Evolutionary conservation across 805 yeast species (phyloP).

Genomic region (Saccharomycopsis fodiens): DNA sequence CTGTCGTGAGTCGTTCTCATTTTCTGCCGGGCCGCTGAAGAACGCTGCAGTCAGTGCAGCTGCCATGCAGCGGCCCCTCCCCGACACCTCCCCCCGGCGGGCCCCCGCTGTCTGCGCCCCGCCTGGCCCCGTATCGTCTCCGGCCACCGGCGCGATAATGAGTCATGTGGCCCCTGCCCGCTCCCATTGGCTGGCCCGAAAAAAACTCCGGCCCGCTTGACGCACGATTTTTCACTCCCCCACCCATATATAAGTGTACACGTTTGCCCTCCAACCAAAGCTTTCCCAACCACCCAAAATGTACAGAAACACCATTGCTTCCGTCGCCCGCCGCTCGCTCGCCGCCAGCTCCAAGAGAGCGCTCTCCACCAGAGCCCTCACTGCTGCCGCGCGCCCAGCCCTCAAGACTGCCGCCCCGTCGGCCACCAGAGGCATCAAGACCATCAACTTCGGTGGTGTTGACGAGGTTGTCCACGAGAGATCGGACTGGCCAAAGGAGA

Average conservation of each 20-base stretch:
- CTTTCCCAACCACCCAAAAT: slow-evolving; percentile 17
- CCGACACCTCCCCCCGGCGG: no score
- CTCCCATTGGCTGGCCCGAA: background rate
- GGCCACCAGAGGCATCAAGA: slow-evolving; percentile 71
- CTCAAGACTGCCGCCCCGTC: slow-evolving; percentile 30
- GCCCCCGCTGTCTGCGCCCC: no score
- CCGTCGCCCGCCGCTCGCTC: slow-evolving; percentile 33
- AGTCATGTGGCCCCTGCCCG: background rate
- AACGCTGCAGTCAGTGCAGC: no score
- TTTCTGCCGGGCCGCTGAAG: no score
- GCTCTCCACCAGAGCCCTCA: slow-evolving; percentile 40
- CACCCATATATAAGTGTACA: background rate
- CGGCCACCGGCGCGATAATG: background rate
- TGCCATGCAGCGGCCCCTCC: no score
- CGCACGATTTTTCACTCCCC: background rate
- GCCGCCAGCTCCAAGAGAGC: slow-evolving; percentile 57
- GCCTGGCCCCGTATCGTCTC: no score
- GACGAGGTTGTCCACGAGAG: slow-evolving; percentile 97
- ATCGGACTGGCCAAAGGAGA: slow-evolving; percentile 99
- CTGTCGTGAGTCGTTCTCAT: no score
- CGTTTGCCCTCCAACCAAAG: background rate
- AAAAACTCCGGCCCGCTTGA: background rate
- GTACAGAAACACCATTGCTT: slow-evolving; percentile 39
- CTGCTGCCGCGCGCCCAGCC: slow-evolving; percentile 52
- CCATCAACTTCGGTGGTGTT: slow-evolving; percentile 94